Evolutionary conservation across 2,329 filamentous ascomycete genomes (phyloP).

Genomic region (Botryosphaeria dothidea): DNA sequence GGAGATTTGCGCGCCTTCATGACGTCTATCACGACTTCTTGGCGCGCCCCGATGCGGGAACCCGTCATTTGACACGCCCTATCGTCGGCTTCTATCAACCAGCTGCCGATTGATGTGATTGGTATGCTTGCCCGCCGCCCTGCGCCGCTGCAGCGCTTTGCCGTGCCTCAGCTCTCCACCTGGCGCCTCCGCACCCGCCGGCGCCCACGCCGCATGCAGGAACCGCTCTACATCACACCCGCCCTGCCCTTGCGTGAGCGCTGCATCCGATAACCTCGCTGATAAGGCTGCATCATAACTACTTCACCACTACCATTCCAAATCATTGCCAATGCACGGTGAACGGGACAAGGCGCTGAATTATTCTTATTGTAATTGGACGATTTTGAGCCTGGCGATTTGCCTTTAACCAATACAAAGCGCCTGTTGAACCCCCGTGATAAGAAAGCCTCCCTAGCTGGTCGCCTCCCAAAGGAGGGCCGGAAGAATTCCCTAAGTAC

Average conservation of each 20-base stretch:
- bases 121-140: not conserved
- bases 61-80: not conserved
- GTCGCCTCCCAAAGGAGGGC: slow-evolving; percentile 7
- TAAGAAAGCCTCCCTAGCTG: slow-evolving; percentile 2
- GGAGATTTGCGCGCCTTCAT: slow-evolving; percentile 10
- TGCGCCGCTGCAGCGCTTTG: not conserved
- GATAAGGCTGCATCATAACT: not conserved
- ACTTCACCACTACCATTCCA: not conserved
- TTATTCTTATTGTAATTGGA: slow-evolving; percentile 4
- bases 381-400: slow-evolving; percentile 1
- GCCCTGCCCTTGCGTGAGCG: not conserved
- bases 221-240: not conserved
- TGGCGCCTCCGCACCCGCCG: not conserved
- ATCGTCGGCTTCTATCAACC: not conserved
- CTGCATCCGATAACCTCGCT: not conserved
- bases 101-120: not conserved
- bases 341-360: slow-evolving; percentile 1
- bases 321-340: not conserved
- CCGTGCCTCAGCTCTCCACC: slow-evolving; percentile 3
- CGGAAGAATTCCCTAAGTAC: slow-evolving; percentile 7
- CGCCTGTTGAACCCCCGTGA: slow-evolving; percentile 7
- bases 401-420: slow-evolving; percentile 12
- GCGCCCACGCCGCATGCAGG: slow-evolving; percentile 9
- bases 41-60: slow-evolving; percentile 8
- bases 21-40: slow-evolving; percentile 12